A percentile compares a stretch with the other conserved stretches of the same genome.
Evolutionary conservation across 345 rosid genomes (phyloP).

Genomic region (Brassica juncea): DNA sequence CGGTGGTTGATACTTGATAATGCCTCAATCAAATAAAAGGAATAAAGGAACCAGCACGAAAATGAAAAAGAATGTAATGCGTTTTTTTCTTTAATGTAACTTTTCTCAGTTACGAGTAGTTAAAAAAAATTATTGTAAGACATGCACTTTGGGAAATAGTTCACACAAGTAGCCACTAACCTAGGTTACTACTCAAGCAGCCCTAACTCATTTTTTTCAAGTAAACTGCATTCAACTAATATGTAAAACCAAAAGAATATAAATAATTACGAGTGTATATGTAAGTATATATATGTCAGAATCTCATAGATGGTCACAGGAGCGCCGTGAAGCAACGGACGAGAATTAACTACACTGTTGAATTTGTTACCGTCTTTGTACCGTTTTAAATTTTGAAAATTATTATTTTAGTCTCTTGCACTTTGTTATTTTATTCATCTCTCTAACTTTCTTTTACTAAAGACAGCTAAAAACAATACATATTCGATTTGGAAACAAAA

Average conservation of each 20-base stretch:
- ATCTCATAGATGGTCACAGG: slow-evolving; percentile 27
- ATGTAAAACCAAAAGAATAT: not conserved
- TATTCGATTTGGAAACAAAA: not conserved
- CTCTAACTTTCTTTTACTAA: not conserved
- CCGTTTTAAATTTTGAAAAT: not conserved
- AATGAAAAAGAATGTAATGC: not conserved
- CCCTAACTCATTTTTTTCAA: not conserved
- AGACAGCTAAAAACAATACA: slow-evolving; percentile 21
- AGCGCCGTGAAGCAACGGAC: slow-evolving; percentile 42
- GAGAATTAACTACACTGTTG: slow-evolving; percentile 34
- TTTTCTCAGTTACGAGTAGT: not conserved
- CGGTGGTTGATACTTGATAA: not conserved
- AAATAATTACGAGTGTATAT: slow-evolving; percentile 15
- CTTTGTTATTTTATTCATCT: not conserved
- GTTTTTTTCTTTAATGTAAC: not conserved
- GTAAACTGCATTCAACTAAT: not conserved
- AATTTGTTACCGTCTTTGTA: slow-evolving; percentile 18
- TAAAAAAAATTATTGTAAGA: not conserved
- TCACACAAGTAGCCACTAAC: not conserved
- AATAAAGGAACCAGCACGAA: not conserved
- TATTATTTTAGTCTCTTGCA: not conserved
- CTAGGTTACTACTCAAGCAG: not conserved
- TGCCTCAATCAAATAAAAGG: not conserved
- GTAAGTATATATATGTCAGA: not conserved
- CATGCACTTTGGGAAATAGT: not conserved